A percentile compares a stretch with the other conserved stretches of the same genome.
Conservation (phyloP, 1,139 yeast species). For the Sugiyamaella japonica region DNA sequence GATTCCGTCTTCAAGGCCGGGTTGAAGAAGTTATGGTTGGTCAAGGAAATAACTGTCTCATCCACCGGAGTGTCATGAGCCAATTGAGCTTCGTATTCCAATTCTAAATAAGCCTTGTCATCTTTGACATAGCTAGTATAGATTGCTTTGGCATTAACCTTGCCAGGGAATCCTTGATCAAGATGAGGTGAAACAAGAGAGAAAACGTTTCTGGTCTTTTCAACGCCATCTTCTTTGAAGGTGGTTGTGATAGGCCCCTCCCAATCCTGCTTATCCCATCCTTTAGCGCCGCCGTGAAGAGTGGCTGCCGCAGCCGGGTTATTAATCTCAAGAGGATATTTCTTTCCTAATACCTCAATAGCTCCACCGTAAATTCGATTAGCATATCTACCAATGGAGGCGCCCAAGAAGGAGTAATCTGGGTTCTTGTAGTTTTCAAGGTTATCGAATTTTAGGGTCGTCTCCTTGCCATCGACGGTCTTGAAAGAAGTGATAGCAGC, state of each 20-base stretch:
- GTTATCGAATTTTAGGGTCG: slow-evolving; percentile 32
- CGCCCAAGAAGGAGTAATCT: slow-evolving; percentile 57
- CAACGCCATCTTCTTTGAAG: slow-evolving; percentile 40
- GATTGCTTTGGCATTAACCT: slow-evolving; percentile 47
- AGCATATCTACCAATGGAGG: slow-evolving; percentile 65
- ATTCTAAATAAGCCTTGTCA: slow-evolving; percentile 37
- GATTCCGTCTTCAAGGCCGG: slow-evolving; percentile 38
- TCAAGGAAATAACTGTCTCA: slow-evolving; percentile 56
- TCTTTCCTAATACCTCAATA: slow-evolving; percentile 46
- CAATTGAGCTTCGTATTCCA: slow-evolving; percentile 53
- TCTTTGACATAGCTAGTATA: slow-evolving; percentile 44
- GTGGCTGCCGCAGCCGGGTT: slow-evolving; percentile 45
- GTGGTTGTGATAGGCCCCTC: slow-evolving; percentile 49
- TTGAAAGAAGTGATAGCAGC: slow-evolving; percentile 35
- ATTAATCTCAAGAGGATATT: slow-evolving; percentile 47
- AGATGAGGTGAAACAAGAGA: slow-evolving; percentile 47
- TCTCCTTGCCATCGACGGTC: slow-evolving; percentile 33
- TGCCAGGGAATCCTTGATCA: slow-evolving; percentile 57
- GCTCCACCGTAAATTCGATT: slow-evolving; percentile 56
- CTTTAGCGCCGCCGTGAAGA: slow-evolving; percentile 54
- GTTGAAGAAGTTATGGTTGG: slow-evolving; percentile 67
- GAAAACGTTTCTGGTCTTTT: slow-evolving; percentile 36
- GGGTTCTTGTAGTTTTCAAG: slow-evolving; percentile 29
- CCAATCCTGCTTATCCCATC: slow-evolving; percentile 51
- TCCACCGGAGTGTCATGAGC: slow-evolving; percentile 44